Conservation (phyloP, 2,329 filamentous ascomycete genomes). For the Penicillium sp. region DNA sequence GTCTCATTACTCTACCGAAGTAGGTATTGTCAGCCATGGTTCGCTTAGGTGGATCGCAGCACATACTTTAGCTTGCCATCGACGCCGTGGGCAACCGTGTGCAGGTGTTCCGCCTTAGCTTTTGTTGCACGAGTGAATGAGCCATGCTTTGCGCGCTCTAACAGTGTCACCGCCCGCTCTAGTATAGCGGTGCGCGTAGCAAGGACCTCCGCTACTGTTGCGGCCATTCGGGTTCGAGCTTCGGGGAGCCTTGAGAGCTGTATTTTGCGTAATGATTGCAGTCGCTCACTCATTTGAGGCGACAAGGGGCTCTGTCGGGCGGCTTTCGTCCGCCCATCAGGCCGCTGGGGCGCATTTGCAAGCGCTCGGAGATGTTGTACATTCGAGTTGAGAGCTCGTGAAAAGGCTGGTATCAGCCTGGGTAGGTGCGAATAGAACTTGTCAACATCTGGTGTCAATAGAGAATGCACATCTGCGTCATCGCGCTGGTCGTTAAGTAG, state of each 20-base stretch:
- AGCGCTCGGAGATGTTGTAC: constrained; percentile 35
- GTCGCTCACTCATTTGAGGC: constrained; percentile 33
- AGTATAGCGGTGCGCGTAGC: constrained; percentile 38
- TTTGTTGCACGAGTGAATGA: constrained; percentile 40
- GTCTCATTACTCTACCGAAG: constrained; percentile 39
- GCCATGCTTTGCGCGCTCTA: constrained; percentile 48
- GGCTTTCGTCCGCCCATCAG: constrained; percentile 14
- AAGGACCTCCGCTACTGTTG: constrained; percentile 41
- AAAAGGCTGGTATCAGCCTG: constrained; percentile 30
- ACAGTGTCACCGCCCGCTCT: constrained; percentile 44
- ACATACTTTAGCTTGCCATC: constrained; percentile 45
- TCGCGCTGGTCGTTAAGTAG: constrained; percentile 23
- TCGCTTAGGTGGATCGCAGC: background rate
- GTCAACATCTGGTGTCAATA: constrained; percentile 42
- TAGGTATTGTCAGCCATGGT: background rate
- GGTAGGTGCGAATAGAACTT: constrained; percentile 40
- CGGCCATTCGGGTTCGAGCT: constrained; percentile 40
- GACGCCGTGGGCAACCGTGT: constrained; percentile 43
- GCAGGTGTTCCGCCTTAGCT: constrained; percentile 47
- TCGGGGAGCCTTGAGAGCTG: constrained; percentile 42
- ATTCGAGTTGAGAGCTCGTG: constrained; percentile 31
- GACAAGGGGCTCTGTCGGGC: constrained; percentile 27
- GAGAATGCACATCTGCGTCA: constrained; percentile 33
- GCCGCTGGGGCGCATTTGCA: constrained; percentile 23
- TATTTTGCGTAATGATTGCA: constrained; percentile 32